Evolutionary conservation across 805 yeast species (phyloP).

Genomic region (Yamadazyma sp.): DNA sequence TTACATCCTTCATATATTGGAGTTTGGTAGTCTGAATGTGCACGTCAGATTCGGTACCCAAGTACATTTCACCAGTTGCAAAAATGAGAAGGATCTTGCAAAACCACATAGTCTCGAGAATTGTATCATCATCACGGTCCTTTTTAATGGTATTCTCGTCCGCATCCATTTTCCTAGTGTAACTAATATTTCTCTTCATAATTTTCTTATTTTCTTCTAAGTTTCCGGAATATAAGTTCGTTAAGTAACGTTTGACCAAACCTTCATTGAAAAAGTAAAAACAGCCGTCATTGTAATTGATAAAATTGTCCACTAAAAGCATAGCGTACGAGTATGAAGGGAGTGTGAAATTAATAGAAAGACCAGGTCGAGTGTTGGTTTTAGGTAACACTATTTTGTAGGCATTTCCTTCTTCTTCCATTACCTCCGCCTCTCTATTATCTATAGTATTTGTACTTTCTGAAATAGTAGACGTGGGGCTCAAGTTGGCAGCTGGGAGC

Average conservation of each 20-base stretch:
- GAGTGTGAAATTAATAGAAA: conserved; percentile 66
- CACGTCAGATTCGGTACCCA: conserved; percentile 68
- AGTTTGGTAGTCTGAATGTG: conserved; percentile 47
- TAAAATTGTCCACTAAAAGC: conserved; percentile 70
- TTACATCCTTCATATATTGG: conserved; percentile 13
- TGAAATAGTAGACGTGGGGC: conserved; percentile 11
- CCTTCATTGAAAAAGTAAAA: conserved; percentile 86
- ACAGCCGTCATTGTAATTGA: conserved; percentile 80
- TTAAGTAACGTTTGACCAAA: conserved; percentile 62
- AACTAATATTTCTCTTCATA: conserved; percentile 31
- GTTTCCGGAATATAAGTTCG: conserved; percentile 59
- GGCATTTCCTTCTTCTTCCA: conserved; percentile 77
- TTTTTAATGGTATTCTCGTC: conserved; percentile 44
- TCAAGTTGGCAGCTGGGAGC: conserved; percentile 7
- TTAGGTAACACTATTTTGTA: conserved; percentile 67
- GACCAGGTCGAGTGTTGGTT: conserved; percentile 65
- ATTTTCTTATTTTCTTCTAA: conserved; percentile 38
- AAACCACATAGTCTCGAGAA: conserved; percentile 76
- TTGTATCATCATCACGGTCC: conserved; percentile 52
- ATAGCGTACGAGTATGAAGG: conserved; percentile 79
- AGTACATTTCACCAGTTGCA: conserved; percentile 80
- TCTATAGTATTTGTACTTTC: conserved; percentile 7
- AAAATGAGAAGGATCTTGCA: conserved; percentile 72
- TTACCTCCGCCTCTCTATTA: conserved; percentile 52
- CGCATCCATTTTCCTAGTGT: conserved; percentile 24